Base-by-base conservation (phyloP, 495 filamentous ascomycete species). In the Lasiosphaeriaceae sp. region DNA sequence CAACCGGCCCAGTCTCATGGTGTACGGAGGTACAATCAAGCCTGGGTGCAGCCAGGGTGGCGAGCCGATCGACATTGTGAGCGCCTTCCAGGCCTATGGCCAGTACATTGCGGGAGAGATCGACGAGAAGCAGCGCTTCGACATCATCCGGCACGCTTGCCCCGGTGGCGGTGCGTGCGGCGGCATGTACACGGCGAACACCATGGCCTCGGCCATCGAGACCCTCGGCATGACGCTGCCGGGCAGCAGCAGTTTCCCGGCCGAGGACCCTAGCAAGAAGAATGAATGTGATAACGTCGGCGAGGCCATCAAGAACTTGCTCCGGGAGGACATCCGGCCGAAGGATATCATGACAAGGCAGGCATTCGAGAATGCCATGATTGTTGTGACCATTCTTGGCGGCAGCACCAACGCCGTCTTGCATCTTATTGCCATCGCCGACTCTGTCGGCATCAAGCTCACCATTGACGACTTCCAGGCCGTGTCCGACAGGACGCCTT, bases 131-230 rank as follows among this genome's bases (percentile, higher is more conserved):
- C 78, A 90, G 71, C 86, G 94, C 23, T 93, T 88, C 67, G 94
- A 98, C 71, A 93, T 97, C 68, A 96, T 97, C 67, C 83, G 93
- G 54, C 79, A 97, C 72, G 94, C 94, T 34, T 97, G 93, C 72
- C 93, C 93, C 41, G 94, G 94, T 46, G 80, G 86, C 58, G 94
- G 94, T 58, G 94, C 95, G 19, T 98, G 94, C 67, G 94, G 94
- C 66, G 94, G 94, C 57, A 98, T 98, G 94, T 98, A 98, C 78
- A 98, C 94, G 17, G 94, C 94, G 53, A 98, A 98, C 80, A 98
- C 94, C 49, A 96, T 98, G 92, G 94, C 94, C 46, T 87, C 87
- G 5, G 92, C 92, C n/a, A 95, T 97, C 60, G 94, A 98, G 74
- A 83, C 86, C 35, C 90, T 98, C 82, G 94, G 94, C 53, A 92